Evolutionary conservation across 2,329 filamentous ascomycete genomes (phyloP), one percentile per base, ranked within the genome.

Genomic region (Ophiostoma tasmaniense): DNA sequence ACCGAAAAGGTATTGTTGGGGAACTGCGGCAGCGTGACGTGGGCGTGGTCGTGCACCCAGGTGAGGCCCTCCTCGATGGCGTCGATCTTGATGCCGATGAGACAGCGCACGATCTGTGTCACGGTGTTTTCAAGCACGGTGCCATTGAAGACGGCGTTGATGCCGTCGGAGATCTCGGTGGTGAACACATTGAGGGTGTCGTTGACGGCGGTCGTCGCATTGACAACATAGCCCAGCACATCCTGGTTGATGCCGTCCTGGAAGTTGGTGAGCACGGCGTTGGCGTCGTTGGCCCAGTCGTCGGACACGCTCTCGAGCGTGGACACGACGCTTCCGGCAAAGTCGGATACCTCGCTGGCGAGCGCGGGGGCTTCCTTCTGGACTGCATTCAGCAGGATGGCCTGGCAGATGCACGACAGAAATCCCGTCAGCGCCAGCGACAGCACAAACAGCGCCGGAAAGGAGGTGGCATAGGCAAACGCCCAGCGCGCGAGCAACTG

Each of bases 21-120:
- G 71, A 98, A 88, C 67, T 86, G 79, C 0, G 95, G 95, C 74
- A 99, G 90, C 70, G 87, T 82, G 74, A 99, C 85, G 71, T 95
- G 86, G 3, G 95, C 92, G 76, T 98, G 82, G 73, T 98, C 89
- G 74, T 91, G 87, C 13, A 97, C 90, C 94, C 94, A 99, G 0
- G 91, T 96, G n/a, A 98, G 83, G 14, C 90, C 95, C 75, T 90
- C 89, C 77, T 98, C 87, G 73, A 99, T 87, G 28, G 88, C 86
- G 73, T 91, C 87, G 72, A 98, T 84, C 81, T 98, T 98, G 75
- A 96, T 83, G 8, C 89, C 87, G 72, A 98, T 87, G n/a, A 98
- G 83, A 76, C 95, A 98, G 76, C 91, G 86, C 72, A 97, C 84
- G 42, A 97, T 87, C 61, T 91, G 89, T 75, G 87, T 83, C 75